Evolutionary conservation across 306 rosid species (phyloP).

Genomic region (Castanea sativa): DNA sequence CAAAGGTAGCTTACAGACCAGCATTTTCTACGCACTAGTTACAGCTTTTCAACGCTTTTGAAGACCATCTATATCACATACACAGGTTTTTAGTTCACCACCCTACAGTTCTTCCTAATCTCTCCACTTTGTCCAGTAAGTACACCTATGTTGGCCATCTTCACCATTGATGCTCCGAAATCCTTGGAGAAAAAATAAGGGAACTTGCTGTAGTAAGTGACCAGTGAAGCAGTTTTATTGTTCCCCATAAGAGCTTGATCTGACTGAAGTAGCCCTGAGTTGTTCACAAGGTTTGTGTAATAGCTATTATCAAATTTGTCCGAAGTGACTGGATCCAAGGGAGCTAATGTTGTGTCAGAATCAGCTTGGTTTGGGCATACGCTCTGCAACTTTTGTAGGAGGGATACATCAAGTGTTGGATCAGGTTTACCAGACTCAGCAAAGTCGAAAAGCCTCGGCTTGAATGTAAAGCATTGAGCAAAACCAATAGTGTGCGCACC

Average conservation of each 20-base stretch:
- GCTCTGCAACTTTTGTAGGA: slow-evolving; percentile 39
- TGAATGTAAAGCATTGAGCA: slow-evolving; percentile 86
- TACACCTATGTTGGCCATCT: slow-evolving; percentile 65
- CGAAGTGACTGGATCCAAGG: slow-evolving; percentile 48
- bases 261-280: slow-evolving; percentile 66
- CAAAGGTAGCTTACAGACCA: not conserved
- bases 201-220: slow-evolving; percentile 49
- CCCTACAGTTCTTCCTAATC: slow-evolving; percentile 69
- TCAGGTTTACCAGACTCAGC: slow-evolving; percentile 68
- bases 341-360: slow-evolving; percentile 64
- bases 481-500: slow-evolving; percentile 88
- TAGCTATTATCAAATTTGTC: slow-evolving; percentile 67
- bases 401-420: slow-evolving; percentile 52
- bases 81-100: slow-evolving; percentile 32
- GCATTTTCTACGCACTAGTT: not conserved
- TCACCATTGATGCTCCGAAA: slow-evolving; percentile 66
- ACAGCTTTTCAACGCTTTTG: not conserved
- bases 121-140: slow-evolving; percentile 75
- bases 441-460: slow-evolving; percentile 68
- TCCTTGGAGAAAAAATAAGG: slow-evolving; percentile 57
- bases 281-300: slow-evolving; percentile 62
- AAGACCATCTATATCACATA: not conserved
- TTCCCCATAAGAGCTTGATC: slow-evolving; percentile 75
- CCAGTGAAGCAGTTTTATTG: slow-evolving; percentile 53
- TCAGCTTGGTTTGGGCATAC: slow-evolving; percentile 61